Evolutionary conservation across 306 rosid species (phyloP), one percentile per base, ranked within the genome.

Genomic region (Astragalus glycyphyllos): DNA sequence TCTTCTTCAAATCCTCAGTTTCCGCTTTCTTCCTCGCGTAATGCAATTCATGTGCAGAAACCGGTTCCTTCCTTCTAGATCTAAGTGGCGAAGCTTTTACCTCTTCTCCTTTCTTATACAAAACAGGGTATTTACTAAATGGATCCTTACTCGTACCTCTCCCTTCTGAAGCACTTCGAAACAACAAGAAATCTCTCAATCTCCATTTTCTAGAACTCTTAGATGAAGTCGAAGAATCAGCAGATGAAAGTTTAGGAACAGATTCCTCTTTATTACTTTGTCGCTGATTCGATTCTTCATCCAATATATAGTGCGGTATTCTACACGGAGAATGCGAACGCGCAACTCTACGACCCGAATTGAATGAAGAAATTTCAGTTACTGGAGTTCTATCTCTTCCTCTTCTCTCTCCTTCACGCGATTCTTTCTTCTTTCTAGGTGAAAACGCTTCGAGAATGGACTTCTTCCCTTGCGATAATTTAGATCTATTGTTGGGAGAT

Each of bases 91-190:
- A 55, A 6, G 45, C 49, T 76, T 84, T 86, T 3, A 38, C 20
- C 3, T 80, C 83, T 56, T 85, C 88, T 0, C 71, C 26, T 48
- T 80, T 90, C 69, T 20, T 89, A 60, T 77, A 46, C 46, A 53
- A 14, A 68, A 44, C 17, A 12, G 79, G 65, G 77, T 72, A 89
- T 78, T 86, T 90, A 11, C 84, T 83, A 55, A 84, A 59, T 1
- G 90, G 89, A 40, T 90, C 97, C 45, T 84, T 89, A 47, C 62
- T 85, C 4, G 87, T 58, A 5, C 92, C 89, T 65, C 95, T 69
- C 10, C 98, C 98, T 82, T 94, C 99, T 0, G 96, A 94, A 5
- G 97, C 95, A 49, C 99, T 94, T 0, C 97, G 89, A 58, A 94
- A 94, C 71, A 94, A 38, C 35, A 92, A 68, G 7, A 92, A 89